phyloP scores from a whole-genome alignment of 129 eudicot species.

The Chrysanthemum seticuspe region DNA sequence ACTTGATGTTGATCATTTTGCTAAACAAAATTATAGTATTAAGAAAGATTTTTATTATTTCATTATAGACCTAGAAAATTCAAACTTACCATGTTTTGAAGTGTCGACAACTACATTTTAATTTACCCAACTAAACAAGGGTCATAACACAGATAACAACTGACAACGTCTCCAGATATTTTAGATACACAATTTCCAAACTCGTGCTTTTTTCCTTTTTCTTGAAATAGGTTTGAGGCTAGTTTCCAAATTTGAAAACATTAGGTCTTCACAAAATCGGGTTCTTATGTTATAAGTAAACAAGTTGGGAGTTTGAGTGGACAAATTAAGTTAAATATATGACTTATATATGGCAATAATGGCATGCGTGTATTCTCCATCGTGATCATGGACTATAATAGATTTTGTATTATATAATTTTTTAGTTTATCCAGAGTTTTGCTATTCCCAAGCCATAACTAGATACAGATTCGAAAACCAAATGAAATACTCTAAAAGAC shows the following conservation, averaged over 20 bases:
- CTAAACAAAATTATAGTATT: background rate
- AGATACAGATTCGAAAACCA: too few relatives aligned
- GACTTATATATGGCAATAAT: too few relatives aligned
- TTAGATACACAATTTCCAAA: background rate
- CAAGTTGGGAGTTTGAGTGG: too few relatives aligned
- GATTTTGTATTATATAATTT: too few relatives aligned
- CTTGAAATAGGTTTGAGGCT: background rate
- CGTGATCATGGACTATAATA: too few relatives aligned
- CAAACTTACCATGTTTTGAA: background rate
- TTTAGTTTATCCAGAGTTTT: too few relatives aligned
- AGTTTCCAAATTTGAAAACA: too few relatives aligned
- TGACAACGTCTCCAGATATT: background rate
- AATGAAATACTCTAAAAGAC: conserved; percentile 8
- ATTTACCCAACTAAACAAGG: background rate
- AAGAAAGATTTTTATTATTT: background rate
- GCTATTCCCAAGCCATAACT: too few relatives aligned
- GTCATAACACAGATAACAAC: background rate
- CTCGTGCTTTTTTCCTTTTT: background rate
- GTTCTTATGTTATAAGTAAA: too few relatives aligned
- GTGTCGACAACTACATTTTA: background rate
- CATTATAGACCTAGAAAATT: background rate
- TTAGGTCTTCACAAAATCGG: too few relatives aligned
- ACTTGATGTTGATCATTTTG: background rate
- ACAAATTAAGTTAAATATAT: too few relatives aligned
- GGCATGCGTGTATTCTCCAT: too few relatives aligned